Base-by-base conservation (phyloP, 768 basidiomycete species). In the Boletus rubescentipes region DNA sequence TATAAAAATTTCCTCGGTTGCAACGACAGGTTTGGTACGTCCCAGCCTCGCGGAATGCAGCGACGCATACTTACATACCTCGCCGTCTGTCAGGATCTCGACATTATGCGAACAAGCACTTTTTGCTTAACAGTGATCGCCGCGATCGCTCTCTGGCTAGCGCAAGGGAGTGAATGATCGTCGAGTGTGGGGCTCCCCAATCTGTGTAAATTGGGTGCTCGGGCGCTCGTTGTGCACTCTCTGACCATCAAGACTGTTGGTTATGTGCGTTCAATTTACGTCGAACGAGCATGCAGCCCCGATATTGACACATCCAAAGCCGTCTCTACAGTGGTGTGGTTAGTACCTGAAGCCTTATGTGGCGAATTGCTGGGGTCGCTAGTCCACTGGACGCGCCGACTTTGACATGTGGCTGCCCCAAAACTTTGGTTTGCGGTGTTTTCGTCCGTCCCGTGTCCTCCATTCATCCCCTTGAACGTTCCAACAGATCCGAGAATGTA, bases 391-490 rank as follows among this genome's bases (percentile, higher is more conserved):
- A 57, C 49, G 23, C 51, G 44, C 53, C 38, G 39, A 31, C 49
- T 26, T 26, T 11, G 47, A 60, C 65, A 66, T 67, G 65, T 43
- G 65, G 65, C 53, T 3, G 58, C 65, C 65, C 65, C 49, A 68
- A 55, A 68, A 59, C 16, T 54, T 49, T 36, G 30, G 32, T 49
- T 35, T 46, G 54, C 43, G 23, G 43, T 23, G 41, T 45, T 31
- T n/a, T 30, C 32, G 30, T 26, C 54, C 23, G 2, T 34, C 47
- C 57, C 51, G 46, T 49, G 45, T 46, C 29, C 40, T 53, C 42
- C 46, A 20, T 52, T 39, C 14, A 21, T 55, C 39, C 65, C 65
- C 61, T 50, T 43, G 65, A 66, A 63, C 66, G 66, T 68, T 67
- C 23, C 48, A 51, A 41, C 37, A 58, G 49, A 41, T 41, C 54